phyloP scores from a whole-genome alignment of 2,329 filamentous ascomycete species.

The Xylaria hypoxylon region DNA sequence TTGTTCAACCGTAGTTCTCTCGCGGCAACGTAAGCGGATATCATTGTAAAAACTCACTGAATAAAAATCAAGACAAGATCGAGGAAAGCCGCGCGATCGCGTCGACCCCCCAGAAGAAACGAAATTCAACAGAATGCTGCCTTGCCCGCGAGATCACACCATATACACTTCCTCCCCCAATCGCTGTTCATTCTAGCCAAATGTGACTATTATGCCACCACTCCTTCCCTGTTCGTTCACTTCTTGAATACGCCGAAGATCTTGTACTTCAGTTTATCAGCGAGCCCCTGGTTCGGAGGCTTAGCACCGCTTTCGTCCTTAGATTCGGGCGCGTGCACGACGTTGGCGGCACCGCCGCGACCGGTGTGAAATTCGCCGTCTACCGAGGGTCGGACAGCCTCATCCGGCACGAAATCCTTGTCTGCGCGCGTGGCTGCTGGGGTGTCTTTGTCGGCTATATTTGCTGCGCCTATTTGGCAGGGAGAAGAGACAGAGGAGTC shows the following conservation, averaged over 20 bases:
- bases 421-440: constrained; percentile 59
- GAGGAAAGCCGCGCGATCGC: background rate
- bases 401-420: constrained; percentile 64
- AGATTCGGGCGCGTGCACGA: constrained; percentile 54
- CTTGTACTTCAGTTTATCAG: constrained; percentile 70
- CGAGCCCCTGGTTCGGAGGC: constrained; percentile 56
- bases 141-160: constrained; percentile 8
- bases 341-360: constrained; percentile 71
- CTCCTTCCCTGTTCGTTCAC: constrained; percentile 37
- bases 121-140: constrained; percentile 18
- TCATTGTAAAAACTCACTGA: constrained; percentile 29
- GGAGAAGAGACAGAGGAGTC: background rate
- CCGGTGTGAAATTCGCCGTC: constrained; percentile 67
- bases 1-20: constrained; percentile 2
- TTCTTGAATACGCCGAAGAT: constrained; percentile 64
- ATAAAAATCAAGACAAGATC: constrained; percentile 1
- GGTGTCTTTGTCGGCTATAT: constrained; percentile 64
- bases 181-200: background rate
- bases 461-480: constrained; percentile 63
- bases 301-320: constrained; percentile 14
- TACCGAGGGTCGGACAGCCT: constrained; percentile 61
- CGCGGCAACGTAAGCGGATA: constrained; percentile 31
- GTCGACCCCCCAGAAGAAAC: background rate
- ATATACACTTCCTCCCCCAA: background rate
- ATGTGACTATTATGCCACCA: background rate